These are phyloP conservation scores for Geotrichum cucujoidarum DNA, from an alignment of 1,139 yeast species.

Conservation along the genomic window DNA sequence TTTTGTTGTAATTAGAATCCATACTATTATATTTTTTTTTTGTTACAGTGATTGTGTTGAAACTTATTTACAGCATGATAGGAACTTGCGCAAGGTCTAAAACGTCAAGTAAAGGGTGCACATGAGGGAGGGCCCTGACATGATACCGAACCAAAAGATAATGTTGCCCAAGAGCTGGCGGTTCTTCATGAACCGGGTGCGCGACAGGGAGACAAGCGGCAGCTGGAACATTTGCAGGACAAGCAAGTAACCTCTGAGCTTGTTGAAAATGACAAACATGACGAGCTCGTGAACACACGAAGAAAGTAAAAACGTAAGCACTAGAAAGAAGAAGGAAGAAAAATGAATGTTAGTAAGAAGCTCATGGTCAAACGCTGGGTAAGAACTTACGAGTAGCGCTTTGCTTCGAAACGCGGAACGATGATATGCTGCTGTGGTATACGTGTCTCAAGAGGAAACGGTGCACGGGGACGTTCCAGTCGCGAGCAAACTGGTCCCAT, in stretches of 20 bases:
- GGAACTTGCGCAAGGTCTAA: constrained; percentile 31
- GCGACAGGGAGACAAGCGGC: constrained; percentile 39
- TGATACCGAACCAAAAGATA: constrained; percentile 88
- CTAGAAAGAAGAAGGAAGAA: too few species aligned
- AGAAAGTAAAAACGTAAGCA: constrained; percentile 77
- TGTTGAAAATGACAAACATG: constrained; percentile 82
- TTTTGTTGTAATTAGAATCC: too few species aligned
- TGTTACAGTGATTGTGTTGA: neutral
- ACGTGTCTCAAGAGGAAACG: constrained; percentile 85
- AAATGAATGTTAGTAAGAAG: neutral
- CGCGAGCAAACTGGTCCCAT: constrained; percentile 90
- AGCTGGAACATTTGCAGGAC: constrained; percentile 75
- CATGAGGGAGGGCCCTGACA: constrained; percentile 84
- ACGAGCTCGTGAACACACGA: constrained; percentile 84
- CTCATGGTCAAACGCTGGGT: neutral
- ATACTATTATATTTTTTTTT: too few species aligned
- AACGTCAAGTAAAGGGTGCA: constrained; percentile 80
- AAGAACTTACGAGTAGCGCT: constrained; percentile 50
- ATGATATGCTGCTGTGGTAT: constrained; percentile 83
- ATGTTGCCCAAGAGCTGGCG: constrained; percentile 67
- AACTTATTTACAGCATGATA: neutral
- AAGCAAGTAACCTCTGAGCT: constrained; percentile 73
- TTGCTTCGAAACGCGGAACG: constrained; percentile 57
- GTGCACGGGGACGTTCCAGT: constrained; percentile 97
- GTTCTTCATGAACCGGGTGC: constrained; percentile 47